Evolutionary conservation across 176 grass and related monocot genomes (phyloP), one percentile per base, ranked within the genome.

Genomic region (Oryza nivara): DNA sequence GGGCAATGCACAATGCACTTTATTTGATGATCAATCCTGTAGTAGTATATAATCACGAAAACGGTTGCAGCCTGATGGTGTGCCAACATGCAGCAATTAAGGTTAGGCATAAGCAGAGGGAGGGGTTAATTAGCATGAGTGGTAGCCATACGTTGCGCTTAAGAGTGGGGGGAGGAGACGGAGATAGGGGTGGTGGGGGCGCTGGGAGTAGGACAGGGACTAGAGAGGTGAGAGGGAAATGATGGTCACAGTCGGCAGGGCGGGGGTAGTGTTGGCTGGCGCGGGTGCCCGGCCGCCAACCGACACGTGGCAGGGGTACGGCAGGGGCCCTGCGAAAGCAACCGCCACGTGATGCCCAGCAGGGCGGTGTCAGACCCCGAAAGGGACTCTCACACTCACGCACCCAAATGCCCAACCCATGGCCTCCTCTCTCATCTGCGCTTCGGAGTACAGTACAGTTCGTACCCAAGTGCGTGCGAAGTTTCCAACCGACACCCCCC

Each of bases 281-380:
- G 72, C 85, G 38, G 56, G 72, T 93, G 84, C 70, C 86, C 56
- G 78, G 73, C 9, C 58, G 70, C 72, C 60, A 84, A 92, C 85
- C 74, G 88, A 92, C 87, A 92, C 90, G 86, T 92, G 88, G 90
- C 81, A 86, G 85, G 79, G 86, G 40, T 73, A 88, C 64, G 93
- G 85, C 73, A 84, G 83, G 71, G 93, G 80, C 47, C 80, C 87
- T 65, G 68, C 82, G 94, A 96, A 79, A 93, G 84, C 86, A 76
- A 86, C 81, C 41, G 72, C 68, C 91, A 96, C 86, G 89, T 96
- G 94, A 82, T 86, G 66, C 77, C 78, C 73, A 73, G 91, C 88
- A 86, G 82, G 82, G 76, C 19, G 36, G 91, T 91, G 94, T 96
- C 94, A 91, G 94, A 95, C 78, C 11, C 77, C 74, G 90, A 90